phyloP scores from a whole-genome alignment of 805 yeast species.

The Yamadazyma sp. region DNA sequence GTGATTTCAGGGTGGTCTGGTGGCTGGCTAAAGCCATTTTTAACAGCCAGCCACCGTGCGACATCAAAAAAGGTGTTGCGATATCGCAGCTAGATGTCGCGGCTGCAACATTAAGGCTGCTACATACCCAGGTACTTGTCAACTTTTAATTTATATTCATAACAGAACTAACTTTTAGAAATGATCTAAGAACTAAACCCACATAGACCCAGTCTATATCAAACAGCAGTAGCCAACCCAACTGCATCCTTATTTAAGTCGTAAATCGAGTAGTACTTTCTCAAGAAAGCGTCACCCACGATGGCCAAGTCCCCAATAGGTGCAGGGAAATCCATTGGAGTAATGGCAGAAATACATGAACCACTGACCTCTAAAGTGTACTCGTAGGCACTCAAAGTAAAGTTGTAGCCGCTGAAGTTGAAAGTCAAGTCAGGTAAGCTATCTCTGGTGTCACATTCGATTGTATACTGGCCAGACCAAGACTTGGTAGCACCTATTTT shows the following conservation, averaged over 20 bases:
- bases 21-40: constrained; percentile 4
- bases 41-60: constrained; percentile 6
- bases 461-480: constrained; percentile 95
- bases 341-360: constrained; percentile 92
- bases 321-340: constrained; percentile 96
- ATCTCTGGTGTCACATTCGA: constrained; percentile 87
- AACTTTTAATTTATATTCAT: no score
- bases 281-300: constrained; percentile 95
- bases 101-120: no score
- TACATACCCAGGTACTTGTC: no score
- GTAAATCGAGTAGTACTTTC: constrained; percentile 91
- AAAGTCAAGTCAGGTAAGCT: constrained; percentile 88
- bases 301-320: constrained; percentile 97
- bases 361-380: constrained; percentile 94
- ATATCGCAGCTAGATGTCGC: no score
- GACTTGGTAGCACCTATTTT: constrained; percentile 97
- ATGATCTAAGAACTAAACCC: constrained; percentile 1
- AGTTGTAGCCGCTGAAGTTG: constrained; percentile 86
- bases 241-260: constrained; percentile 90
- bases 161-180: constrained; percentile 7
- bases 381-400: constrained; percentile 85
- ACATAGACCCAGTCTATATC: no score
- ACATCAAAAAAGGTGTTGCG: no score
- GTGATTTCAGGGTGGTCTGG: constrained; percentile 2
- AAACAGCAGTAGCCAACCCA: constrained; percentile 78